Evolutionary conservation across 495 filamentous ascomycete species (phyloP).

Genomic region (Barbatosphaeria neglecta): DNA sequence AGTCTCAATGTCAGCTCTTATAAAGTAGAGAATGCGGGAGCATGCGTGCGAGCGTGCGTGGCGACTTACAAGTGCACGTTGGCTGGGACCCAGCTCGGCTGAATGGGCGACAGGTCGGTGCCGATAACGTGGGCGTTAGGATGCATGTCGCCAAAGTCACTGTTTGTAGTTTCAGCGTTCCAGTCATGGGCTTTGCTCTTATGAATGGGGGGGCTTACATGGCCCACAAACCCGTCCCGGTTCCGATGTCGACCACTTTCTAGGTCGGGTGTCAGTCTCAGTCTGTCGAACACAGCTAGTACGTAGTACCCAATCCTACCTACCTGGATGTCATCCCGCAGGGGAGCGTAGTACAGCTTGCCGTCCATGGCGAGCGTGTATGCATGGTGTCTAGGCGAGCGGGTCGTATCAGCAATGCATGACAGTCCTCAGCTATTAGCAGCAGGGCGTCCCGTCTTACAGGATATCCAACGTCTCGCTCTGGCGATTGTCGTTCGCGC

Average conservation of each 20-base stretch:
- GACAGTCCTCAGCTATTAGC: neutral
- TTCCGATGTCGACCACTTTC: constrained; percentile 45
- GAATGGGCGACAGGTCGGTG: constrained; percentile 37
- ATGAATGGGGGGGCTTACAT: neutral
- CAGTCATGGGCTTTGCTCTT: neutral
- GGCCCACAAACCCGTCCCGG: constrained; percentile 38
- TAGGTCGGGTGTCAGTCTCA: constrained; percentile 7
- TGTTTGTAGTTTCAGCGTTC: neutral
- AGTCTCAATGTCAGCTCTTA: neutral
- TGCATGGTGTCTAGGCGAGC: constrained; percentile 4
- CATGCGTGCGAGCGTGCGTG: neutral
- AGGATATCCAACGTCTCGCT: neutral
- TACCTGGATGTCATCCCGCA: constrained; percentile 18
- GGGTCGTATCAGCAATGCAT: too few species aligned
- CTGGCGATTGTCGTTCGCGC: neutral
- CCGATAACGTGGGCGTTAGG: constrained; percentile 38
- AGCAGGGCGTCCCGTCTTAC: neutral
- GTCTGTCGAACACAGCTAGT: neutral
- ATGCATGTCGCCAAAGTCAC: constrained; percentile 39
- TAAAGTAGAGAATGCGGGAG: neutral
- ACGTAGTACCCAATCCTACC: neutral
- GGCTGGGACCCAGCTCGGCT: constrained; percentile 30
- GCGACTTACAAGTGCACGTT: constrained; percentile 26
- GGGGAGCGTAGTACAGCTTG: constrained; percentile 42
- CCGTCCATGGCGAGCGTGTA: constrained; percentile 32